These are phyloP conservation scores for Sporodiniella umbellata DNA, from an alignment of 371 early-diverging fungal genomes.

Conservation along the genomic window DNA sequence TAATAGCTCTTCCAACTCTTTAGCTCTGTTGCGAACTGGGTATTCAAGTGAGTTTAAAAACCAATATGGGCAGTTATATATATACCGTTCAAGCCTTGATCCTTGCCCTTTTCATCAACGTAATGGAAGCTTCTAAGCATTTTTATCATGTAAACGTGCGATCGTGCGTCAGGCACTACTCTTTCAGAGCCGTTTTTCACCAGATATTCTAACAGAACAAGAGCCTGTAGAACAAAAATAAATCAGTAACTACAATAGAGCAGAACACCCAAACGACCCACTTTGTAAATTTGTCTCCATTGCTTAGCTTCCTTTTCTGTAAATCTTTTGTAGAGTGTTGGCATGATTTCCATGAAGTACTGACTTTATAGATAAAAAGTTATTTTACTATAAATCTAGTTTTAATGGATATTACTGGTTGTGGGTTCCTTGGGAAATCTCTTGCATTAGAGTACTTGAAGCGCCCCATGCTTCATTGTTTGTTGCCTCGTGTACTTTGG, in stretches of 20 bases:
- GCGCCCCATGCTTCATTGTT: conserved; percentile 91
- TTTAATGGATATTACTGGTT: conserved; percentile 82
- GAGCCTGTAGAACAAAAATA: conserved; percentile 52
- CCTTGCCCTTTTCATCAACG: conserved; percentile 92
- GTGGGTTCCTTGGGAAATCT: conserved; percentile 82
- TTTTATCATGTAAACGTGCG: conserved; percentile 83
- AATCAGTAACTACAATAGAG: not conserved
- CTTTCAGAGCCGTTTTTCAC: conserved; percentile 93
- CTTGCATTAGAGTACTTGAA: conserved; percentile 85
- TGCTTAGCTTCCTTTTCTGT: conserved; percentile 78
- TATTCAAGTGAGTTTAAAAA: not conserved
- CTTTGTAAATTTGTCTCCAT: conserved; percentile 97
- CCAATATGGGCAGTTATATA: not conserved
- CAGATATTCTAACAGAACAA: conserved; percentile 90
- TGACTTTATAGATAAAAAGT: conserved; percentile 46
- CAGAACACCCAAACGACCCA: conserved; percentile 13
- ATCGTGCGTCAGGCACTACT: conserved; percentile 84
- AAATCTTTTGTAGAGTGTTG: conserved; percentile 82
- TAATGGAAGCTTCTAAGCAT: conserved; percentile 78
- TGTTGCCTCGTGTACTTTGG: conserved; percentile 85
- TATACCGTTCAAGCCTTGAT: conserved; percentile 94
- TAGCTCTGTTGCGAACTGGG: conserved; percentile 85
- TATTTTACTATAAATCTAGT: too few relatives aligned
- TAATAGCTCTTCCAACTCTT: conserved; percentile 83
- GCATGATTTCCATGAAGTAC: conserved; percentile 92